Evolutionary conservation across 495 filamentous ascomycete species (phyloP), one percentile per base, ranked within the genome.

Genomic region (Penicillium robsamsonii): DNA sequence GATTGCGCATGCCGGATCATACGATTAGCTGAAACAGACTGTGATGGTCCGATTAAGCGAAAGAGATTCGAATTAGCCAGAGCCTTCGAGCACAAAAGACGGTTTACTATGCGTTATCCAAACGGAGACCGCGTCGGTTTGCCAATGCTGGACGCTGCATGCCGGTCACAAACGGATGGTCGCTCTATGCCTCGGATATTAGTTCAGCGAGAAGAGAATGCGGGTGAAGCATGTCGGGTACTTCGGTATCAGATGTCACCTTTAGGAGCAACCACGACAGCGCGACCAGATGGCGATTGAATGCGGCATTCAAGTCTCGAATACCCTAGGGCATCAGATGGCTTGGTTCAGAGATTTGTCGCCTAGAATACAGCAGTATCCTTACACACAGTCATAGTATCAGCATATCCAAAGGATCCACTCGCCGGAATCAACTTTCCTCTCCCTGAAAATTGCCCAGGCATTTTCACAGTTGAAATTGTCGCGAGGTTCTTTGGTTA

Each of bases 371-470:
- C 70, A 76, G 68, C 67, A 51, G 61, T 33, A 63, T 60, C 75
- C 69, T 72, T 70, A 68, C 75, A 64, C 64, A 72, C 74, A 61
- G 51, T 60, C 66, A 69, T 66, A 49, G 58, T 52, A 45, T 51
- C 55, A 27, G 38, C 55, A 56, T 69, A 57, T 62, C 40, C 56
- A 53, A 55, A 57, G 63, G 60, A 73, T 75, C 67, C 78, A 78
- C 78, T 83, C 77, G 79, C 70, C 78, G 61, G 79, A 79, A 78
- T 71, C 75, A 70, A 57, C 59, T 41, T 44, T 58, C 59, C 38
- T 64, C 45, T 69, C 58, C 58, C 52, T 62, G 56, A 57, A 56
- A 44, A 37, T 59, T 62, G 60, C 61, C 70, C 68, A 73, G 63
- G 64, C 47, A 52, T 59, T 54, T 62, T 61, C 42, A 60, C 22